Conservation (phyloP, 169 alveolate species). For the Theileria annulata region DNA sequence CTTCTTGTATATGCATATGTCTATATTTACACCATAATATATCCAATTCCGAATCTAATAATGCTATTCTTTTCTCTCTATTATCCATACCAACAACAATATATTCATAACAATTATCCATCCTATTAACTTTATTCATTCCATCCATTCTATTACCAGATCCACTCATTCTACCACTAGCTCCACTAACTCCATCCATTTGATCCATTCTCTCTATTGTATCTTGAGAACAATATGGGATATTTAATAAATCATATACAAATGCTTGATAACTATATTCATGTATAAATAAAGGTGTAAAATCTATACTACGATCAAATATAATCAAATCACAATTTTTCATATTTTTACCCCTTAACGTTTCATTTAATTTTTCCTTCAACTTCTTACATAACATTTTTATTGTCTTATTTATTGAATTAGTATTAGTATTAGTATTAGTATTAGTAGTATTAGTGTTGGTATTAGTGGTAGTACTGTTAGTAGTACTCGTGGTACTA, state of each 20-base stretch:
- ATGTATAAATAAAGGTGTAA: slow-evolving; percentile 76
- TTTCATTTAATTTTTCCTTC: slow-evolving; percentile 7
- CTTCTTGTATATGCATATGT: slow-evolving; percentile 80
- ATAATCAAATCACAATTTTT: slow-evolving; percentile 55
- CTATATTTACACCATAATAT: slow-evolving; percentile 74
- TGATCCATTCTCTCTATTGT: no score
- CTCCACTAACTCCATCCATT: slow-evolving; percentile 36
- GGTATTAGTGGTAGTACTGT: no score
- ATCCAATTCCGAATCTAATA: slow-evolving; percentile 72
- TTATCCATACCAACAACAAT: slow-evolving; percentile 63
- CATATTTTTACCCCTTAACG: slow-evolving; percentile 5
- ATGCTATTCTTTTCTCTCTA: slow-evolving; percentile 61
- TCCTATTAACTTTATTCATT: not conserved
- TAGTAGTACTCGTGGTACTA: no score
- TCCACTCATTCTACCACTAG: not conserved
- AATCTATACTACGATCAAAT: slow-evolving; percentile 77
- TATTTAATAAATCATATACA: slow-evolving; percentile 72
- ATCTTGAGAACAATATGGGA: slow-evolving; percentile 34
- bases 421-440: no score
- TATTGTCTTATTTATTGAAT: slow-evolving; percentile 31
- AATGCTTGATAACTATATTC: slow-evolving; percentile 83
- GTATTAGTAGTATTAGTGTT: no score
- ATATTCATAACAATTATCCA: slow-evolving; percentile 57
- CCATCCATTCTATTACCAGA: not conserved
- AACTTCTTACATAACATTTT: slow-evolving; percentile 31